Evolutionary conservation across 2,329 filamentous ascomycete genomes (phyloP).

Genomic region (Hyphodiscus sp.): DNA sequence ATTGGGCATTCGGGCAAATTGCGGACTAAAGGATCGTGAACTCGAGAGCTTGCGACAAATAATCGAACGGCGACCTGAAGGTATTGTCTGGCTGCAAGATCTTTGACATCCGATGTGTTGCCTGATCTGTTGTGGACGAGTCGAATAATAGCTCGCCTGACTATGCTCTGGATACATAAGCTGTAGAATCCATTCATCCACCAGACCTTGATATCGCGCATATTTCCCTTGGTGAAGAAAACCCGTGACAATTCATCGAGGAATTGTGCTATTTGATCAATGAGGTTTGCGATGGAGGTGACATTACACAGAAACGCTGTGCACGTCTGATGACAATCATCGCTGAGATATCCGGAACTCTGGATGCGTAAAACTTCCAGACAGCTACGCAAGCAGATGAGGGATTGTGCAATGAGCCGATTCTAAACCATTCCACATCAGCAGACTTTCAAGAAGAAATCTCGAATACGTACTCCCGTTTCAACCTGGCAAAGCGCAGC

Average conservation of each 20-base stretch:
- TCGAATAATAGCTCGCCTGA: constrained; percentile 2
- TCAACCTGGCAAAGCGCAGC: neutral
- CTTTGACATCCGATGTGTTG: neutral
- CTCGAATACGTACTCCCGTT: neutral
- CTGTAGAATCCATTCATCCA: constrained; percentile 13
- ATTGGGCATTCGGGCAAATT: neutral
- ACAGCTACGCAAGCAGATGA: constrained; percentile 1
- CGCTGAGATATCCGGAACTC: neutral
- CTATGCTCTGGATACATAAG: constrained; percentile 12
- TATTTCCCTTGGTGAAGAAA: constrained; percentile 13
- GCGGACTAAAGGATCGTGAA: neutral
- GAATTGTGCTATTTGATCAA: neutral
- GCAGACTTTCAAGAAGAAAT: neutral
- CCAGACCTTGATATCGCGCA: constrained; percentile 4
- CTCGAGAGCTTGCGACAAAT: neutral
- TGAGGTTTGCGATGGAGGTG: constrained; percentile 1
- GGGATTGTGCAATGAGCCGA: constrained; percentile 5
- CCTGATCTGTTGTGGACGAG: neutral
- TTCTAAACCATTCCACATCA: neutral
- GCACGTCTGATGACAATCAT: neutral
- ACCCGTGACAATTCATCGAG: constrained; percentile 9
- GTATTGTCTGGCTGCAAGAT: neutral
- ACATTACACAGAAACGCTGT: neutral
- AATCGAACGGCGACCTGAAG: neutral
- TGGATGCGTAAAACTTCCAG: neutral